Percentiles rank a stretch among this genome's conserved stretches.
phyloP scores from a whole-genome alignment of 2,329 filamentous ascomycete genomes.

The Dryadomyces quercus-mongolicae region DNA sequence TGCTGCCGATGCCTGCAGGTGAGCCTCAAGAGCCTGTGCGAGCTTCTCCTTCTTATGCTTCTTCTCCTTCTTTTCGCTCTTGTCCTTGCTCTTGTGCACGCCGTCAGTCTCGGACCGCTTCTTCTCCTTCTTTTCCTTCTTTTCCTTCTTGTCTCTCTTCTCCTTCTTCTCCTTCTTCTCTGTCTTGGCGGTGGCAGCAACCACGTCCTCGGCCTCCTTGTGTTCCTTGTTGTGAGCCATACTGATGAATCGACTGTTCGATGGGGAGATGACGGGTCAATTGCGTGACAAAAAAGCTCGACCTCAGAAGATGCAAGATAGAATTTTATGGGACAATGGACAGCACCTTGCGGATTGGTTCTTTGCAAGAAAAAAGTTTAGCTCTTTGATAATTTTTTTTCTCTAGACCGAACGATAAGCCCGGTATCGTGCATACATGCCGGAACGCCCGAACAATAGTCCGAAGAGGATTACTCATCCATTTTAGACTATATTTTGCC shows the following conservation, averaged over 20 bases:
- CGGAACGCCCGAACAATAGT: neutral
- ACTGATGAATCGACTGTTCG: neutral
- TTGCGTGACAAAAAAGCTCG: neutral
- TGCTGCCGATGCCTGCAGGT: constrained; percentile 44
- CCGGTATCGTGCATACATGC: neutral
- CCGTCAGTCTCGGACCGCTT: constrained; percentile 42
- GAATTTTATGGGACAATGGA: neutral
- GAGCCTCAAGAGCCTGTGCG: constrained; percentile 51
- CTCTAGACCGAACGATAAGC: neutral
- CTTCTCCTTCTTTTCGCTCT: constrained; percentile 53
- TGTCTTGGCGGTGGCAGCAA: constrained; percentile 1
- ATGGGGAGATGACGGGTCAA: neutral
- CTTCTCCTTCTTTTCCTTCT: constrained; percentile 46
- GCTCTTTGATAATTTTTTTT: constrained; percentile 3
- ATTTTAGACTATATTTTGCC: neutral
- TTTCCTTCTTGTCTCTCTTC: constrained; percentile 21
- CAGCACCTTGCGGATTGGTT: neutral
- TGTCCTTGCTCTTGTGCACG: constrained; percentile 38
- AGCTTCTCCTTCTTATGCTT: constrained; percentile 66
- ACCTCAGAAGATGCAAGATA: neutral
- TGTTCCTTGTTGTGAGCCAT: constrained; percentile 11
- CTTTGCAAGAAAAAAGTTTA: neutral
- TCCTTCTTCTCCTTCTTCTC: constrained; percentile 12
- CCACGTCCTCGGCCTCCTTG: constrained; percentile 12
- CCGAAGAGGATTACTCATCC: neutral